Base-by-base conservation (phyloP, 306 rosid species). In the Corylus americana region DNA sequence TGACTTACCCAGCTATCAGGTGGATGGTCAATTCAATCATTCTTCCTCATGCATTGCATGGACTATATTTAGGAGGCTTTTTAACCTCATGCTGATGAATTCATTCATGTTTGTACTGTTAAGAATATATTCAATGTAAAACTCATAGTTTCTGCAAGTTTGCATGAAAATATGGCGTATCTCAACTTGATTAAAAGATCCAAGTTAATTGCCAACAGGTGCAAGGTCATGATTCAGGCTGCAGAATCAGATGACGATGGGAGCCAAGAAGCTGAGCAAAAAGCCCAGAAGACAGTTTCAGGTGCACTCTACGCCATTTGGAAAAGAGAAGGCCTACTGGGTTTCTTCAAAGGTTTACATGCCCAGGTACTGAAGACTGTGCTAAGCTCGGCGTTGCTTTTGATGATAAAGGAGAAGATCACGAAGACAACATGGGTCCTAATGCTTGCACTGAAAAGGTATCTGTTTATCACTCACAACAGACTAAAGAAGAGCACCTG, bases 1-100 rank as follows among this genome's bases (percentile, higher is more conserved):
- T 94, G 86, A 94, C 98, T 70, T 94, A 94, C 93, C 98, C 98
- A 22, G 97, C 98, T 57, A 91, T 94, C 91, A 94, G 97, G 98
- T 94, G 74, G 71, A 78, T 73, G 29, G n/a, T 81, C 77, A 55
- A 76, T 75, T 78, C 76, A 53, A 53, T 57, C 79, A 48, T 5
- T 76, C 69, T 74, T 63, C 48, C 67, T 31, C 29, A 25, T 72
- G 69, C 68, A 71, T 55, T 35, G 29, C 35, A 27, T 5, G 12
- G 42, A 58, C 11, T 69, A 31, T 18, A 8, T 72, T 59, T 54
- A 31, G 39, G 75, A 8, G 68, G 73, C 73, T 29, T 20, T 4
- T 29, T 7, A 29, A 29, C 42, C 68, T 29, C 42, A 11, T 62
- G 42, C 68, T 62, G 44, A 62, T 62, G 11, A 57, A 8, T 57